Percentiles rank a stretch among this genome's conserved stretches.
phyloP scores from a whole-genome alignment of 139 green algal genomes.

The Volvox africanus region DNA sequence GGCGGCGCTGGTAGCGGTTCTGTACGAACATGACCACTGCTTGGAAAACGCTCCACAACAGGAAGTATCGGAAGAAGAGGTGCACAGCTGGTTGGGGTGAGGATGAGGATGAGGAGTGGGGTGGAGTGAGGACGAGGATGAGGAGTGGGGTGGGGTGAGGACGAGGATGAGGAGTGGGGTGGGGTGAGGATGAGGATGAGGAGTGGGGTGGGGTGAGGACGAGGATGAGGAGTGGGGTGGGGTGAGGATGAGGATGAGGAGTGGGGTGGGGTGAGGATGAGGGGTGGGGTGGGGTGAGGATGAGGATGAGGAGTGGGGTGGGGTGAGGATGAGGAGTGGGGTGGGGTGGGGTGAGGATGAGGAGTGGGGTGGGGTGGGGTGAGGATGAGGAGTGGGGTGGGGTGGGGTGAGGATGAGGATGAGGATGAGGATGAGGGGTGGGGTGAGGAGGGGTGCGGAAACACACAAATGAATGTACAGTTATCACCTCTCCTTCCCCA shows the following conservation, averaged over 20 bases:
- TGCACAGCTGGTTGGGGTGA: conserved; percentile 61
- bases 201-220: no score
- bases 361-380: background rate
- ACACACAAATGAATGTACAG: background rate
- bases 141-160: no score
- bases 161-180: background rate
- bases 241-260: background rate
- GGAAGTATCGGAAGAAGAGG: conserved; percentile 69
- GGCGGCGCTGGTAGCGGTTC: conserved; percentile 89
- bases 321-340: background rate
- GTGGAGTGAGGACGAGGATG: background rate
- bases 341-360: background rate
- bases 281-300: no score
- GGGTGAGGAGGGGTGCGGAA: no score
- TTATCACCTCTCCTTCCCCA: background rate
- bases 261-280: no score
- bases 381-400: background rate
- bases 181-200: background rate
- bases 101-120: background rate
- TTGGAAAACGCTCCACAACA: conserved; percentile 67
- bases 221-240: background rate
- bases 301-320: background rate
- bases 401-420: no score
- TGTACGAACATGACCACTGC: conserved; percentile 66
- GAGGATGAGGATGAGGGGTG: no score